These are phyloP conservation scores for Eimeria zaria DNA, from an alignment of 169 alveolate species.

Conservation along the genomic window DNA sequence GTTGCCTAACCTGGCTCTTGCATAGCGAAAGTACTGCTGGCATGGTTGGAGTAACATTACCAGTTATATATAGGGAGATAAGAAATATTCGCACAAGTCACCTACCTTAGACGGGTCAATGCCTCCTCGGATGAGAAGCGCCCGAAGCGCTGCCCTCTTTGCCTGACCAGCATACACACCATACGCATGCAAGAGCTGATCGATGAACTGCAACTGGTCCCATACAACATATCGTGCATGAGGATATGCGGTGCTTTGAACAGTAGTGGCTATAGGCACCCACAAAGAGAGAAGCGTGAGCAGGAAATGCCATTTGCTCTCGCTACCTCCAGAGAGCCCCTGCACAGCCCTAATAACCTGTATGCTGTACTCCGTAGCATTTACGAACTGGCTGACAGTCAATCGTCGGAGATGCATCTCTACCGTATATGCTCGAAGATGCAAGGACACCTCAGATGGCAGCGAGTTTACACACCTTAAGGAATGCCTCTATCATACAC, in stretches of 20 bases:
- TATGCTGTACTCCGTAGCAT: neutral
- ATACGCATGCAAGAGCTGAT: neutral
- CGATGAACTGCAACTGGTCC: neutral
- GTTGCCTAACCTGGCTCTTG: neutral
- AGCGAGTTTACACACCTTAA: slow-evolving; percentile 18
- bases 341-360: neutral
- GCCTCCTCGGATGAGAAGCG: slow-evolving; percentile 41
- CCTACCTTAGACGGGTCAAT: slow-evolving; percentile 41
- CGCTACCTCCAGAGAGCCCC: neutral
- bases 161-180: neutral
- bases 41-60: neutral
- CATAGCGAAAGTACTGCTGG: neutral
- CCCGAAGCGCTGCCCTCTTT: neutral
- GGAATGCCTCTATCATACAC: neutral
- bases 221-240: neutral
- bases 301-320: neutral
- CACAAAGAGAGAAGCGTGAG: neutral
- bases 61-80: neutral
- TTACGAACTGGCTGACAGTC: neutral
- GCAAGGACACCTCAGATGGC: neutral
- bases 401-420: neutral
- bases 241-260: neutral
- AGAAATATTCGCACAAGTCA: neutral
- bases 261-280: neutral
- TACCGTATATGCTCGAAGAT: neutral